Evolutionary conservation across 495 filamentous ascomycete genomes (phyloP).

Genomic region (Aspergillus kassunensis): DNA sequence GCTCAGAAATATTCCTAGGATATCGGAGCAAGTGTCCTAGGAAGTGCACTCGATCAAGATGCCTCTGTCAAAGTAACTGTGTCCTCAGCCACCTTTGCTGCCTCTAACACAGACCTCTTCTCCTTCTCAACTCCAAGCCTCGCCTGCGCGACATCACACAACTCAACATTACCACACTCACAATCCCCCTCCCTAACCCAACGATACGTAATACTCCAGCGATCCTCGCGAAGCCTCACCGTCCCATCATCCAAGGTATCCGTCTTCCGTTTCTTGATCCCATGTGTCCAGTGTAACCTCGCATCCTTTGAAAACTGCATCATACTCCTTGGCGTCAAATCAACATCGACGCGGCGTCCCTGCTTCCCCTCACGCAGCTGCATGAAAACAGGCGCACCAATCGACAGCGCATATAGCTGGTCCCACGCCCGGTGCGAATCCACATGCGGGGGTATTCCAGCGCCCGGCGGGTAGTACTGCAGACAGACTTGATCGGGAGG

Average conservation of each 20-base stretch:
- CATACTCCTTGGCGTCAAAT: conserved; percentile 34
- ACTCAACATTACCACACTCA: conserved; percentile 35
- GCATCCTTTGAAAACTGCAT: conserved; percentile 36
- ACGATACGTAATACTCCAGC: conserved; percentile 43
- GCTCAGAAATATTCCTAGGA: too few relatives aligned
- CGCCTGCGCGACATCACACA: conserved; percentile 36
- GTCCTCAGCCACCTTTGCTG: too few relatives aligned
- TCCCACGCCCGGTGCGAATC: conserved; percentile 37
- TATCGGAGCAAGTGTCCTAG: too few relatives aligned
- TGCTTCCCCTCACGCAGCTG: conserved; percentile 29
- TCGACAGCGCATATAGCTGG: conserved; percentile 37
- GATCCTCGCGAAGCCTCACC: conserved; percentile 24
- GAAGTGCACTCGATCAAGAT: too few relatives aligned
- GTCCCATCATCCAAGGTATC: conserved; percentile 32
- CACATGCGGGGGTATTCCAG: conserved; percentile 40
- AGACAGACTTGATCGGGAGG: conserved; percentile 41
- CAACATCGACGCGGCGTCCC: conserved; percentile 24
- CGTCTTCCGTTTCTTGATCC: conserved; percentile 39
- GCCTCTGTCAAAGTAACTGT: too few relatives aligned
- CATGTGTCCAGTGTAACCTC: conserved; percentile 42
- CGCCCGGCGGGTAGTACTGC: conserved; percentile 40
- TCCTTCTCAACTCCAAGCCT: conserved; percentile 36
- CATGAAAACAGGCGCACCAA: conserved; percentile 37
- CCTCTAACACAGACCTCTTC: conserved; percentile 27
- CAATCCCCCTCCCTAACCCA: conserved; percentile 36